Evolutionary conservation across 164 flowering plant species (phyloP), one percentile per base, ranked within the genome.

Genomic region (Stephania yunnanensis): DNA sequence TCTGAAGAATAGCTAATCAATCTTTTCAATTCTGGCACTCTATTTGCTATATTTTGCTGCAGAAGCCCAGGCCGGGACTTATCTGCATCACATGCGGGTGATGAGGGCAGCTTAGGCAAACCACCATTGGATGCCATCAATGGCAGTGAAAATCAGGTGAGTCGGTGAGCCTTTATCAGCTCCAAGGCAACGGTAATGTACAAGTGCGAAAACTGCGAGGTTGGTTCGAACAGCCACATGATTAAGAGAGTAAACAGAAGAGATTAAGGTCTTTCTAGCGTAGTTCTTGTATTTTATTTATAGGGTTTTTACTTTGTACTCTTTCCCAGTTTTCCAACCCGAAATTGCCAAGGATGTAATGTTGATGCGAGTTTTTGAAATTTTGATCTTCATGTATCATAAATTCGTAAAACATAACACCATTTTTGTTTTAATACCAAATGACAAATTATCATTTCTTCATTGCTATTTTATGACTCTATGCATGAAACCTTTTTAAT

Each of bases 1-100:
- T 30, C 66, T 71, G 79, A 82, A 30, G 81, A 84, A 55, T 58
- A 72, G 30, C 30, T 25, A 5, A 58, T 20, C 65, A 6, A 58
- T 58, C n/a, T 58, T 58, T 58, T 58, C 6, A 15, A 12, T 55
- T 12, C 19, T 0, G 65, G 65, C 53, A 48, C n/a, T 19, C 22
- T 58, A 58, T 19, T 19, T 58, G 7, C 20, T 17, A 19, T 58
- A 3, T 58, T 17, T 58, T 15, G 19, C 20, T 58, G 64, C n/a
- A 19, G 22, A 58, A 61, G 66, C 20, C 29, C n/a, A 6, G 22
- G 19, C 9, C 19, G 3, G 66, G 1, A 36, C 29, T 61, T 17
- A 61, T 61, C n/a, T 36, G 42, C 66, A 61, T 61, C 29, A 61
- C 6, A n/a, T 61, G 66, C 7, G 29, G 20, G 42, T 19, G 64